Evolutionary conservation across 1,284 basidiomycete species (phyloP), one percentile per base, ranked within the genome.

Genomic region (Leccinum angustisporum): DNA sequence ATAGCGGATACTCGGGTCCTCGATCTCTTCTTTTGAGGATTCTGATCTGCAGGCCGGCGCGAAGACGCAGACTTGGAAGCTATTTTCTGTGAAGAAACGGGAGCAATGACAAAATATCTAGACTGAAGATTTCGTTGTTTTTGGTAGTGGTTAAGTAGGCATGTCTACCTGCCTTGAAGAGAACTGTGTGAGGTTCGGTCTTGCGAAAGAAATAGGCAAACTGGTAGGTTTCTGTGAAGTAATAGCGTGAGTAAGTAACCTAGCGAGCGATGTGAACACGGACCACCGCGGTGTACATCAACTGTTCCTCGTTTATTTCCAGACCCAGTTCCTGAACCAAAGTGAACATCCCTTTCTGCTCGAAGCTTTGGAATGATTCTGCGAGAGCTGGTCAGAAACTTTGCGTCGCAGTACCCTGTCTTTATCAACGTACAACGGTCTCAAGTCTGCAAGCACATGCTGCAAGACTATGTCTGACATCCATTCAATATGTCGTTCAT

Each of bases 151-250:
- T 21, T 7, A 16, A 10, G 2, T 27, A 2, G 34, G 31, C 8
- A 43, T 0, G 14, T 36, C 50, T 55, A 18, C 63, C 18, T 60
- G 87, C 90, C 81, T 92, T 92, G 66, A 88, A 76, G n/a, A 91
- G 76, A 8, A 92, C 79, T 1, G 87, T 83, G 72, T 92, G 90
- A 14, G 88, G 83, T 61, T 91, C 89, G 3, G 83, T 84, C 71
- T 85, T 86, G n/a, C 89, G 83, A 65, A 92, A 79, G 72, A 92
- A 92, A 70, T 90, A 92, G 54, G 87, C 90, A 69, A 92, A 91
- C 63, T 92, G 90, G 69, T 92, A 92, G 0, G 79, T 81, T 63
- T 90, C 90, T 92, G 66, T 34, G 61, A 55, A 25, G 33, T 33
- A 18, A 34, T 16, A 16, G 30, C 10, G 38, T 1, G 51, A 55